Conservation (phyloP, 345 rosid genomes). For the Sapria himalayana region DNA sequence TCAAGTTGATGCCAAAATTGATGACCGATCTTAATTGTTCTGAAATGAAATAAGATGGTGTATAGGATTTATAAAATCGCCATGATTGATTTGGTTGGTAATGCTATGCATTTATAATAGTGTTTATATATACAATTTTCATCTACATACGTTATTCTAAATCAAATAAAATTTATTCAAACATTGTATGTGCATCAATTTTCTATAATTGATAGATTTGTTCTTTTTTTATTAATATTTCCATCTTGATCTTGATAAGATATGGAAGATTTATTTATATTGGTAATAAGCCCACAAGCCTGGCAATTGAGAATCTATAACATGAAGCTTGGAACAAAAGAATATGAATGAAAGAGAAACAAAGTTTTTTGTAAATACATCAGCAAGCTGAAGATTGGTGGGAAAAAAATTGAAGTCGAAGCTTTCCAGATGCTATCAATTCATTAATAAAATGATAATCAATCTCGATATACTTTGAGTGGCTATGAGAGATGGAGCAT, state of each 20-base stretch:
- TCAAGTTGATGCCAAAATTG: conserved; percentile 89
- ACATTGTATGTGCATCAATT: no score
- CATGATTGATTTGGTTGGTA: no score
- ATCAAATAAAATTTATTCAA: no score
- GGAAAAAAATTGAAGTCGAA: background rate
- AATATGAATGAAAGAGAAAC: background rate
- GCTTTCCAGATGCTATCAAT: background rate
- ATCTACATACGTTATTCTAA: no score
- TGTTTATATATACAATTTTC: no score
- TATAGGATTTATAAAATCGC: no score
- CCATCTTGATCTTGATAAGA: no score
- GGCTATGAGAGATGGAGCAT: background rate
- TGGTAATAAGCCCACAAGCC: no score
- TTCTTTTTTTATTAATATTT: no score
- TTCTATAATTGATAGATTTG: no score
- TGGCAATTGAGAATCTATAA: background rate
- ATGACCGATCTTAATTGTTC: conserved; percentile 79
- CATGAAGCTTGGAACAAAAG: background rate
- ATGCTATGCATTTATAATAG: no score
- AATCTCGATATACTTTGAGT: background rate
- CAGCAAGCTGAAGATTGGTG: conserved; percentile 1
- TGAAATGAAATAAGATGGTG: conserved; percentile 94
- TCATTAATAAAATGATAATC: background rate
- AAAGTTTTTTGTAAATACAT: background rate
- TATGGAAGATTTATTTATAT: no score